Evolutionary conservation across 2,329 filamentous ascomycete genomes (phyloP).

Genomic region (Ilyonectria destructans): DNA sequence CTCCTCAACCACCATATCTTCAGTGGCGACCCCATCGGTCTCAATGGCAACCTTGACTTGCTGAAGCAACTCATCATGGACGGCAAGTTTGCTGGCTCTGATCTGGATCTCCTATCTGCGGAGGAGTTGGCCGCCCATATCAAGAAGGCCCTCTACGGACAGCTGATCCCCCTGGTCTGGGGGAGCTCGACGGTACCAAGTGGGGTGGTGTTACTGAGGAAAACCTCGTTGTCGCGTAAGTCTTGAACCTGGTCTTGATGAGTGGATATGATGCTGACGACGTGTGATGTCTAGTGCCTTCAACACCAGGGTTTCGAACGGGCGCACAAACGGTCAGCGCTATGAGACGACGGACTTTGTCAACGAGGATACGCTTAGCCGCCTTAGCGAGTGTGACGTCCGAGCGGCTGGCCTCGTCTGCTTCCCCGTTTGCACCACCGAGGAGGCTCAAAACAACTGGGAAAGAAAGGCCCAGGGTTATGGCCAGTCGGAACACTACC

Average conservation of each 20-base stretch:
- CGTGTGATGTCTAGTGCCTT: constrained; percentile 2
- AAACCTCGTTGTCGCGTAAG: constrained; percentile 16
- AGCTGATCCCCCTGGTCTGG: constrained; percentile 22
- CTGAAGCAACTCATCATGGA: constrained; percentile 7
- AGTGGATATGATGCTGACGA: not conserved
- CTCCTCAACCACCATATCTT: constrained; percentile 19
- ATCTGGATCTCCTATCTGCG: constrained; percentile 12
- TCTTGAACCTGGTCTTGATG: not conserved
- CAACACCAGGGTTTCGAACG: constrained; percentile 18
- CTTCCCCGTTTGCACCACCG: not conserved
- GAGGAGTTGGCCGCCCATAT: constrained; percentile 18
- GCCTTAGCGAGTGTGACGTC: constrained; percentile 11
- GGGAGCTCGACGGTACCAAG: constrained; percentile 19
- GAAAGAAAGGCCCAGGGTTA: constrained; percentile 6
- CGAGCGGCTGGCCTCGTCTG: constrained; percentile 14
- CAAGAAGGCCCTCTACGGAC: constrained; percentile 13
- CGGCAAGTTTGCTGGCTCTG: constrained; percentile 10
- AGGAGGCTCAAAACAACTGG: constrained; percentile 23
- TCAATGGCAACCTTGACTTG: constrained; percentile 20
- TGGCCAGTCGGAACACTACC: constrained; percentile 11
- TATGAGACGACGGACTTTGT: constrained; percentile 14
- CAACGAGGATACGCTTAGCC: constrained; percentile 1
- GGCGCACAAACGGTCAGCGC: constrained; percentile 1
- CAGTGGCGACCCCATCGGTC: constrained; percentile 17
- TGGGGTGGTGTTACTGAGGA: constrained; percentile 23